Evolutionary conservation across 306 rosid species (phyloP).

Genomic region (Elaeagnus macrophylla): DNA sequence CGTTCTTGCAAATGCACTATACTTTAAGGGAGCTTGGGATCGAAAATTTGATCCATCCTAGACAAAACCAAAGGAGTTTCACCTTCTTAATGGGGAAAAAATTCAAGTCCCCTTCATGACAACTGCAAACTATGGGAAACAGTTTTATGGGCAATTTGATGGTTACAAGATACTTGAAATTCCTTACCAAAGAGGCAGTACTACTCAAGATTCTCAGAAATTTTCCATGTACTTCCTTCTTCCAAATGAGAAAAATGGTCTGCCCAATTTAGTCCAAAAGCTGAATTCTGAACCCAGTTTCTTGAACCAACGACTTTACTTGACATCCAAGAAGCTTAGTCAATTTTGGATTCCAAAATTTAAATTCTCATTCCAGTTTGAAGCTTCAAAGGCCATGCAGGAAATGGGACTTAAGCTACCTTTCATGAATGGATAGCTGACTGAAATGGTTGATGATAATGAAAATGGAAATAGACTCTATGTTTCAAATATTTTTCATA

Average conservation of each 20-base stretch:
- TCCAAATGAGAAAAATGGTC: slow-evolving; percentile 21
- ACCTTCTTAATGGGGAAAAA: slow-evolving; percentile 8
- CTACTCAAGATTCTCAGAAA: not conserved
- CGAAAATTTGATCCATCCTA: not conserved
- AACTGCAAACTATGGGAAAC: not conserved
- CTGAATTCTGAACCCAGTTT: not conserved
- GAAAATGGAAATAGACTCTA: not conserved
- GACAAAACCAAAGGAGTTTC: not conserved
- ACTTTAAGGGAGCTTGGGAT: slow-evolving; percentile 23
- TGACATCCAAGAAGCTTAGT: fast-evolving
- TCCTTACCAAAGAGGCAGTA: slow-evolving; percentile 4
- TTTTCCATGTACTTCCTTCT: slow-evolving; percentile 24
- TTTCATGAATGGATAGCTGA: slow-evolving; percentile 8
- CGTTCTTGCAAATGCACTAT: slow-evolving; percentile 19
- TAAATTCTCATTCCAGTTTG: slow-evolving; percentile 9
- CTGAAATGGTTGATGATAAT: slow-evolving; percentile 13
- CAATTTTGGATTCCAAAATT: slow-evolving; percentile 24
- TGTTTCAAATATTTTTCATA: slow-evolving; percentile 8
- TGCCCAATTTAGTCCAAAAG: slow-evolving; percentile 8
- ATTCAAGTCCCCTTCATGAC: slow-evolving; percentile 18
- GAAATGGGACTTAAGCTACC: slow-evolving; percentile 17
- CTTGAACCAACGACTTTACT: slow-evolving; percentile 1
- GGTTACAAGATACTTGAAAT: slow-evolving; percentile 5
- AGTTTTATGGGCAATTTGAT: slow-evolving; percentile 4
- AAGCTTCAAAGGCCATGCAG: not conserved